Conservation (phyloP, 306 rosid species). For the Fagus sylvatica region DNA sequence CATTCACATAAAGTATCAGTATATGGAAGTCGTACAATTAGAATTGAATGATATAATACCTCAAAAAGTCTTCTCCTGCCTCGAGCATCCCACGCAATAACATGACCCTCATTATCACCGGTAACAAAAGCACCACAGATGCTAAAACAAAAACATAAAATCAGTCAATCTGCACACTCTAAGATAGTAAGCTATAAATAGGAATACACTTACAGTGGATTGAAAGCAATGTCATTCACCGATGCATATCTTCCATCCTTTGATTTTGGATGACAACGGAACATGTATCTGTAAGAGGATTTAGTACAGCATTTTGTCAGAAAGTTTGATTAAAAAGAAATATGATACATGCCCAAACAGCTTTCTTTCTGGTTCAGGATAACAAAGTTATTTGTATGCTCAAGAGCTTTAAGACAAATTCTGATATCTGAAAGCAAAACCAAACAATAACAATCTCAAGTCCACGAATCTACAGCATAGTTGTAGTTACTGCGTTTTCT, state of each 20-base stretch:
- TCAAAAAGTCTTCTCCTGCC: slow-evolving; percentile 61
- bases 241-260: slow-evolving; percentile 55
- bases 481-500: neutral
- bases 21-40: neutral
- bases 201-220: slow-evolving; percentile 64
- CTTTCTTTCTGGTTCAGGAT: neutral
- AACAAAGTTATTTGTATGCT: neutral
- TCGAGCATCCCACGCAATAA: slow-evolving; percentile 66
- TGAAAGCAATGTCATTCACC: slow-evolving; percentile 81
- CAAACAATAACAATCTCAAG: neutral
- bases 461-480: neutral
- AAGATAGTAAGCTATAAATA: slow-evolving; percentile 15
- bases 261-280: slow-evolving; percentile 85
- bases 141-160: slow-evolving; percentile 43
- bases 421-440: slow-evolving; percentile 1
- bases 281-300: slow-evolving; percentile 57
- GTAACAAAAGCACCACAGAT: slow-evolving; percentile 59
- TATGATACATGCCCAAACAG: neutral
- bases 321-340: slow-evolving; percentile 4
- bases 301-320: slow-evolving; percentile 27
- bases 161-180: slow-evolving; percentile 18
- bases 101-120: slow-evolving; percentile 78
- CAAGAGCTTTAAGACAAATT: neutral
- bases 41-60: slow-evolving; percentile 36
- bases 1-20: neutral